Evolutionary conservation across 2,329 filamentous ascomycete genomes (phyloP).

Genomic region (Fusarium buharicum): DNA sequence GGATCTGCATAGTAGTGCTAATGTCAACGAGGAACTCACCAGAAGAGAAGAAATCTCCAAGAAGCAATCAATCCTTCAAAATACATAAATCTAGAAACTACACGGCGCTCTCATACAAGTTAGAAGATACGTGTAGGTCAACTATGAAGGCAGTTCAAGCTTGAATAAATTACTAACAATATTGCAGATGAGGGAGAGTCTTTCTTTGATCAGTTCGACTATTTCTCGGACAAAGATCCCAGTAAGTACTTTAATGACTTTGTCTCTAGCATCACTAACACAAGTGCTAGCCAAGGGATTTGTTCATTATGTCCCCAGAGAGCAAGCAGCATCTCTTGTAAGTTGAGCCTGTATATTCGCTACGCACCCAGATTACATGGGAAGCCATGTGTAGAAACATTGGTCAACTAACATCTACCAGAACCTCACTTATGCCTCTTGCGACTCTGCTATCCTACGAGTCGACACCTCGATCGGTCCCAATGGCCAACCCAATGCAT

Average conservation of each 20-base stretch:
- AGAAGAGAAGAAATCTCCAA: slow-evolving; percentile 4
- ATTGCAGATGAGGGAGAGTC: slow-evolving; percentile 57
- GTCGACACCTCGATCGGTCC: slow-evolving; percentile 70
- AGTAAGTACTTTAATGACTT: slow-evolving; percentile 44
- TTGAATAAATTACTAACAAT: slow-evolving; percentile 5
- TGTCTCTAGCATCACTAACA: slow-evolving; percentile 1
- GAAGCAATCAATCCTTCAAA: slow-evolving; percentile 53
- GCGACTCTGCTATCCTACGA: slow-evolving; percentile 63
- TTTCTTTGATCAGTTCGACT: slow-evolving; percentile 67
- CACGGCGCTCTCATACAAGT: slow-evolving; percentile 56
- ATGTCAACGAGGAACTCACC: no score
- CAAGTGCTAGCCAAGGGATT: slow-evolving; percentile 58
- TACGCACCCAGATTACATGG: not conserved
- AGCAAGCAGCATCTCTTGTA: slow-evolving; percentile 56
- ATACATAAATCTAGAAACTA: slow-evolving; percentile 54
- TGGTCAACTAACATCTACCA: slow-evolving; percentile 37
- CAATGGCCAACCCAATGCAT: slow-evolving; percentile 59
- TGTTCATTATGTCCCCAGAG: slow-evolving; percentile 63
- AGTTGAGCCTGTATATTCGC: no score
- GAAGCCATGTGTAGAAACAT: not conserved
- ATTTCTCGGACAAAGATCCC: slow-evolving; percentile 62
- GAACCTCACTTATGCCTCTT: slow-evolving; percentile 72
- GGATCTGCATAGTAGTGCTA: slow-evolving; percentile 57
- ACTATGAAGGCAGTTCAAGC: not conserved
- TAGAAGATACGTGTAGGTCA: slow-evolving; percentile 61